Evolutionary conservation across 768 basidiomycete species (phyloP).

Genomic region (Boletus pseudo-olivaceus): DNA sequence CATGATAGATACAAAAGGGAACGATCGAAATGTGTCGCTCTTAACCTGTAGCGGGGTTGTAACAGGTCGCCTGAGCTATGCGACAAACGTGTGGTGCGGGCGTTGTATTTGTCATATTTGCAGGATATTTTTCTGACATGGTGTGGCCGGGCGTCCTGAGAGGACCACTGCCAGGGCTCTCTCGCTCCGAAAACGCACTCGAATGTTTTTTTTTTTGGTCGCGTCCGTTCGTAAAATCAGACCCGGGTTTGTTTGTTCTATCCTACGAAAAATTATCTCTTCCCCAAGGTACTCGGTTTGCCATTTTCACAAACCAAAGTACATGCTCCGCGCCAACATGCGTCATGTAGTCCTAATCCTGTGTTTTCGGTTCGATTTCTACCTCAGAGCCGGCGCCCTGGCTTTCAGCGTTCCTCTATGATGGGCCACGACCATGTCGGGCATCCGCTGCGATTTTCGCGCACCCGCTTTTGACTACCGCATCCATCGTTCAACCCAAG

Average conservation of each 20-base stretch:
- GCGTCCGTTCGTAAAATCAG: neutral
- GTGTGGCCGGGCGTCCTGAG: neutral
- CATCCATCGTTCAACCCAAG: constrained; percentile 1
- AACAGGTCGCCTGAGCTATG: constrained; percentile 10
- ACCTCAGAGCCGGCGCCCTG: constrained; percentile 1
- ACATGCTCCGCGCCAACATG: neutral
- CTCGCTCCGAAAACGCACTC: neutral
- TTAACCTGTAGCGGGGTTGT: constrained; percentile 2
- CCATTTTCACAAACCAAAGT: neutral
- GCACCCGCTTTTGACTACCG: neutral
- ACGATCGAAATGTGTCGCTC: constrained; percentile 8
- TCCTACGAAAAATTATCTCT: neutral
- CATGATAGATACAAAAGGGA: constrained; percentile 7
- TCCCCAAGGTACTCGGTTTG: neutral
- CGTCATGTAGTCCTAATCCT: neutral
- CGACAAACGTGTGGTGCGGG: constrained; percentile 16
- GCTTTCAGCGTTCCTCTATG: constrained; percentile 1
- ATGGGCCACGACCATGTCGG: neutral
- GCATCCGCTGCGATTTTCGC: neutral
- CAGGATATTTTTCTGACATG: constrained; percentile 10
- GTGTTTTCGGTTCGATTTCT: constrained; percentile 1
- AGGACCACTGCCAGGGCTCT: neutral
- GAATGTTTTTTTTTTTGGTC: constrained; percentile 2
- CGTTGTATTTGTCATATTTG: constrained; percentile 9
- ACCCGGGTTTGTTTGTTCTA: neutral